Conservation (phyloP, 2,329 filamentous ascomycete genomes). For the Boeremia exigua region DNA sequence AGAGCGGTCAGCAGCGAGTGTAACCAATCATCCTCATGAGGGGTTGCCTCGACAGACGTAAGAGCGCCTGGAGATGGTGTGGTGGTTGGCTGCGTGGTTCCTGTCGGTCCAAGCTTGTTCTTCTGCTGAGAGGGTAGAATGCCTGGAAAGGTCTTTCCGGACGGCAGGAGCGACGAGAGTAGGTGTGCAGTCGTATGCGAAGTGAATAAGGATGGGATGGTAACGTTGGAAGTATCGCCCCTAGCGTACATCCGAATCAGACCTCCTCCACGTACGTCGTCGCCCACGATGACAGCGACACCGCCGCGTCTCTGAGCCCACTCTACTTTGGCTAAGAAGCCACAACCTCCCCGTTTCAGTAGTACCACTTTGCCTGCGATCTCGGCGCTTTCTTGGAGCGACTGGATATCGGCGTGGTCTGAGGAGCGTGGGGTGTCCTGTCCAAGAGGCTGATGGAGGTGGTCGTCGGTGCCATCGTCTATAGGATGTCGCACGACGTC, state of each 20-base stretch:
- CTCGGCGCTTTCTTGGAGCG: conserved; percentile 87
- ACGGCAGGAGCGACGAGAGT: conserved; percentile 82
- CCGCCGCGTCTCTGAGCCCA: conserved; percentile 94
- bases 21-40: conserved; percentile 50
- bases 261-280: conserved; percentile 86
- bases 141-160: conserved; percentile 53
- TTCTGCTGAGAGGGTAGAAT: conserved; percentile 60
- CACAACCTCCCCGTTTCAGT: conserved; percentile 89
- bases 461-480: conserved; percentile 84
- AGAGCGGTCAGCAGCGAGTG: conserved; percentile 53
- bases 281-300: conserved; percentile 89
- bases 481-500: conserved; percentile 1
- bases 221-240: conserved; percentile 92
- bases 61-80: conserved; percentile 1
- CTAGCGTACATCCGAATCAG: conserved; percentile 98
- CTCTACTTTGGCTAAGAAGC: conserved; percentile 95
- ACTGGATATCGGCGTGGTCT: conserved; percentile 85
- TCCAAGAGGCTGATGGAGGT: conserved; percentile 66
- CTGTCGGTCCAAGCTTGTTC: conserved; percentile 57
- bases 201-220: conserved; percentile 93
- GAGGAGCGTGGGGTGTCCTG: conserved; percentile 16
- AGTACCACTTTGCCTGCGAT: conserved; percentile 93
- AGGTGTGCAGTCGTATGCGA: conserved; percentile 93
- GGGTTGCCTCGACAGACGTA: background rate
- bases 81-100: background rate